Evolutionary conservation across 202 grass and related monocot species (phyloP), one percentile per base, ranked within the genome.

Genomic region (Cymbopogon flexuosus): DNA sequence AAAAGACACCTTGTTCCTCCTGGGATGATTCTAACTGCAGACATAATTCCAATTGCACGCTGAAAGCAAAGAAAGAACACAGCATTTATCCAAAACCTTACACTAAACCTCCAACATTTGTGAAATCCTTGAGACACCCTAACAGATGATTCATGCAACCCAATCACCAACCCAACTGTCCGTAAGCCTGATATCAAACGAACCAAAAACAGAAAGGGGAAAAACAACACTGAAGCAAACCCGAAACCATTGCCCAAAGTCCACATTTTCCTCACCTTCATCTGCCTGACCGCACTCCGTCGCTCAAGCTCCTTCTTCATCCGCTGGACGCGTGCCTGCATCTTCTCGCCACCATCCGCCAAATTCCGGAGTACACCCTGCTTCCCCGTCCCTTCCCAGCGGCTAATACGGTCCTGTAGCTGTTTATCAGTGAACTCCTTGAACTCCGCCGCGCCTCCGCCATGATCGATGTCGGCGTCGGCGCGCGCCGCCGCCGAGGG

Each of bases 281-380:
- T 60, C 23, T 18, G 10, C 10, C 15, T 7, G 6, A 15, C 56
- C 31, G 2, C 56, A 23, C 2, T 1, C 40, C 89, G 87, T 36
- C 84, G 78, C 16, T 75, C 68, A 37, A 87, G 81, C 58, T 91
- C 89, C 21, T 87, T 73, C 52, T 89, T 59, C 54, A 78, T 54
- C 52, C 34, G 42, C 10, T 4, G 0, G 52, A 81, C 0, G 13
- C 0, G 4, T 5, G 0, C 19, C 54, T 45, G 60, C 30, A 73
- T 15, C 81, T 85, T 94, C 47, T 73, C 45, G 10, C 89, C 89
- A 5, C 57, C 69, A 24, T 94, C 89, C 0, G 34, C 5, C 22
- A 49, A 34, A 9, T 0, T 16, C 10, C 1, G 5, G 29, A 65
- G 62, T 4, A 79, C 0, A 43, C 1, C 0, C 6, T 8, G 5